These are phyloP conservation scores for Metschnikowia cerradonensis DNA, from an alignment of 805 yeast species.

Conservation along the genomic window DNA sequence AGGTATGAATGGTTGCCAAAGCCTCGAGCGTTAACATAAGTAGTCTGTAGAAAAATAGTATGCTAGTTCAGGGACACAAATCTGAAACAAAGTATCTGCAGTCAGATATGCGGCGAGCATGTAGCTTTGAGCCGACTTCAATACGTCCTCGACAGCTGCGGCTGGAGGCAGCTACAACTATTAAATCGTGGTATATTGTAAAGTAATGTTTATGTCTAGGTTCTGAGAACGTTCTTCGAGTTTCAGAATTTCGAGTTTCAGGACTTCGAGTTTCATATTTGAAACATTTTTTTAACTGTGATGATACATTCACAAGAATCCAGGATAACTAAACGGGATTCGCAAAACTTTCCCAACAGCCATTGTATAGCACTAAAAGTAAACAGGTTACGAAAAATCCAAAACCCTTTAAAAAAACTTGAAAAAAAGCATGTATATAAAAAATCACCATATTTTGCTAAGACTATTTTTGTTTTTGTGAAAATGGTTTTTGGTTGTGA, in stretches of 20 bases:
- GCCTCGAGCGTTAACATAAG: background rate
- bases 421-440: background rate
- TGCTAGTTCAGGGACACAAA: conserved; percentile 3
- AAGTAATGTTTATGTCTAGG: background rate
- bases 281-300: background rate
- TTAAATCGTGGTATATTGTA: background rate
- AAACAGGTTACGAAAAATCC: background rate
- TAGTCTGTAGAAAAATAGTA: background rate
- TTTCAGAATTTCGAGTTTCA: too few relatives aligned
- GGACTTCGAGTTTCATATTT: too few relatives aligned
- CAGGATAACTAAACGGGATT: background rate
- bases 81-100: conserved; percentile 4
- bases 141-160: background rate
- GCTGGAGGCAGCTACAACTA: background rate
- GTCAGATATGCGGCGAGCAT: background rate
- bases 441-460: background rate
- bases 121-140: background rate
- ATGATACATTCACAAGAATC: background rate
- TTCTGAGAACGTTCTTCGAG: background rate
- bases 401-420: background rate
- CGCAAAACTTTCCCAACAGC: too few relatives aligned
- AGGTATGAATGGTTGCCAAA: background rate
- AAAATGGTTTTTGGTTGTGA: background rate
- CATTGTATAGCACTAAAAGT: background rate
- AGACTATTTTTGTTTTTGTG: background rate